phyloP scores from a whole-genome alignment of 2,329 filamentous ascomycete species.

The Diaporthe citriasiana region DNA sequence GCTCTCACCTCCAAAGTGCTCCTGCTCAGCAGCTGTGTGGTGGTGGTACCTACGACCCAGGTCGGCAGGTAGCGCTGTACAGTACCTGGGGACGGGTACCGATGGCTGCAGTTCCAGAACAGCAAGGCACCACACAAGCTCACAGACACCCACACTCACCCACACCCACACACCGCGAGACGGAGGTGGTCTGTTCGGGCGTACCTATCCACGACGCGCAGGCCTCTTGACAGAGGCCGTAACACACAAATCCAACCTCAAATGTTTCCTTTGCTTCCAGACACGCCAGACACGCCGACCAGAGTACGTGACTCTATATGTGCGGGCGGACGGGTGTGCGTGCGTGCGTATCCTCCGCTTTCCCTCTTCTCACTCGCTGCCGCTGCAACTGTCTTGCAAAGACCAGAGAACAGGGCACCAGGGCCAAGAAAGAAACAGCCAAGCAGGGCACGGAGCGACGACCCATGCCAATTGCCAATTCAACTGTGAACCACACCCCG shows the following conservation, averaged over 20 bases:
- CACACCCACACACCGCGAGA: constrained; percentile 18
- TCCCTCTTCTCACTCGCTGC: background rate
- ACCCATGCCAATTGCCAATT: constrained; percentile 30
- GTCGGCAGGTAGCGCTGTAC: constrained; percentile 25
- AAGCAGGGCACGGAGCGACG: constrained; percentile 32
- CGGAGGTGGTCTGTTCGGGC: constrained; percentile 27
- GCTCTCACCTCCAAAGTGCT: constrained; percentile 27
- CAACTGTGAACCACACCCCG: constrained; percentile 36
- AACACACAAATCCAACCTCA: background rate
- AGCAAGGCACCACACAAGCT: constrained; percentile 6
- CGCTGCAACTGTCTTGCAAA: constrained; percentile 18
- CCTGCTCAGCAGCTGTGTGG: background rate
- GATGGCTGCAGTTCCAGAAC: constrained; percentile 4
- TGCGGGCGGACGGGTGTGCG: background rate
- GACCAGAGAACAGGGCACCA: constrained; percentile 37
- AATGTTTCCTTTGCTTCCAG: background rate
- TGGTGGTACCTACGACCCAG: constrained; percentile 13
- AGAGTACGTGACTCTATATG: background rate
- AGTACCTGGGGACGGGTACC: constrained; percentile 32
- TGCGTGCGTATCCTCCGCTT: background rate
- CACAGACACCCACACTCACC: constrained; percentile 12
- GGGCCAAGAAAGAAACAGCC: constrained; percentile 37
- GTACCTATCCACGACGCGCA: constrained; percentile 26
- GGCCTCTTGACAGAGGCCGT: background rate
- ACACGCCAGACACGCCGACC: background rate